Base-by-base conservation (phyloP, 2,329 filamentous ascomycete genomes). In the Pestalotiopsis sp. region DNA sequence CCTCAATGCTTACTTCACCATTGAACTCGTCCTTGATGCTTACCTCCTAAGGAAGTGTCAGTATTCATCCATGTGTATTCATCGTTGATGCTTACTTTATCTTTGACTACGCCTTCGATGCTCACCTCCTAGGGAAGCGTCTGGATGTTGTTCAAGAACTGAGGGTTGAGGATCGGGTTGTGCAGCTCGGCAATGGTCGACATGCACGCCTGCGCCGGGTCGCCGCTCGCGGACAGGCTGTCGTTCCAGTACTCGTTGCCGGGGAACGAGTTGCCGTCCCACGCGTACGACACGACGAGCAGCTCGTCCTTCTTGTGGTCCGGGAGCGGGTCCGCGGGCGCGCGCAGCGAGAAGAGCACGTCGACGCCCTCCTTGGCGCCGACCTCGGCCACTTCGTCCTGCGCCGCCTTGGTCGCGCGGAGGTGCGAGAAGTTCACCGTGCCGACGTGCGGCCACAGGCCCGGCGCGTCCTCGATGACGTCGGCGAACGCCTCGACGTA, bases 131-230 rank as follows among this genome's bases (percentile, higher is more conserved):
- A 25, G 12, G 23, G 36, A n/a, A 66, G 64, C 4, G 75, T 69
- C 39, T 72, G 65, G 2, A 79, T 71, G 5, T 76, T 71, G 4
- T 69, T n/a, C 1, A 77, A 66, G 20, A 76, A 75, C 1, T 49
- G 68, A 0, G 76, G 75, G 63, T 80, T 80, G 25, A 76, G 70
- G 12, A 75, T 31, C 3, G 77, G 75, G 45, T 79, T 80, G 59
- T 80, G 78, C 56, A 80, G 71, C 65, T 80, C 75, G 20, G 73
- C 63, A 45, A 80, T 78, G 6, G 75, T 79, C 52, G 75, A 77
- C 77, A 79, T 79, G 41, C 75, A 76, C 3, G 78, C 78, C 4
- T 77, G 77, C 1, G 77, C 78, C 6, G 78, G 77, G 62, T 79
- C 78, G 3, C 77, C 78, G 27, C 75, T 74, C 2, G 66, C 76